Evolutionary conservation across 257 asterid species (phyloP), one percentile per base, ranked within the genome.

Genomic region (Lycium barbarum): DNA sequence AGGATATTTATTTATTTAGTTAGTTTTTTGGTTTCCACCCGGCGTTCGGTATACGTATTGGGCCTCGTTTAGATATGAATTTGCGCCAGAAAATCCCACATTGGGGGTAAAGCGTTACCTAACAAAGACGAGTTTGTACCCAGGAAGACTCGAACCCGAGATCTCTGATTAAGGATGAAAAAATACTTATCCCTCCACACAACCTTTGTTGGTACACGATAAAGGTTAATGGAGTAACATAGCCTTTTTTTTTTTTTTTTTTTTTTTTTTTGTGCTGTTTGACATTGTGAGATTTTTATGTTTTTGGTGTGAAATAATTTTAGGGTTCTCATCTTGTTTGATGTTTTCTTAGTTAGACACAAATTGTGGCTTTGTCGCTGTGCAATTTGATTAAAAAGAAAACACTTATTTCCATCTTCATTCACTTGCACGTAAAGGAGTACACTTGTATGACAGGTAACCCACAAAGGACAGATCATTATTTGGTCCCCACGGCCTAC

Each of bases 51-150:
- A 8, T 3, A 0, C 5, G 0, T 1, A 8, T 59, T 59, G 12
- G 0, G 2, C 33, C 33, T 1, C 33, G 1, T 26, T 26, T 26
- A 1, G 17, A 20, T 62, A 20, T 0, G 0, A 0, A 62, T 62
- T 9, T 63, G 8, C 6, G 7, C 1, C 33, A 26, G 33, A 26
- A 26, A 26, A 26, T 26, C 33, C 33, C 33, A 26, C 33, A 1
- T 26, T 26, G 33, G 33, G 33, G 33, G 33, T 26, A 26, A 26
- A 26, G 36, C 3, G 36, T 9, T 11, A 1, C 36, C 14, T 62
- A 4, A 26, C 33, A 26, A 26, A 26, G 33, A 26, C 33, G 33
- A 26, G 1, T 26, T 26, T 26, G 1, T 61, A 61, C 3, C 7
- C 33, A 8, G 33, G 33, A 26, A 61, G 2, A 61, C 67, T 61